A percentile compares a stretch with the other conserved stretches of the same genome.
phyloP scores from a whole-genome alignment of 1,139 yeast genomes.

The Saccharomycopsis hybrid region DNA sequence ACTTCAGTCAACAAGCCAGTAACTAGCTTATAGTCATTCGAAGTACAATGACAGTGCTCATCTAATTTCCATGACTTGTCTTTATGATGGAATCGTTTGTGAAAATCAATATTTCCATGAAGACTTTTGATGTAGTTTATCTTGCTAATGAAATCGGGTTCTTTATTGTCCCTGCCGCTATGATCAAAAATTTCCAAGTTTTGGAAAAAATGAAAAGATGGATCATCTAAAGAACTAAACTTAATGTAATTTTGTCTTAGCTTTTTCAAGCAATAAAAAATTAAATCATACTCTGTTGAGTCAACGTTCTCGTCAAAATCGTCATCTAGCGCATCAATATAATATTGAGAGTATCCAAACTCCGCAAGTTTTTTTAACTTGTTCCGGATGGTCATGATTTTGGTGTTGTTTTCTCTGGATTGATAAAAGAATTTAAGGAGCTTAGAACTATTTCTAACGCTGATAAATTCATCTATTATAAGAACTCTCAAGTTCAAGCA shows the following conservation, averaged over 20 bases:
- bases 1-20: constrained; percentile 7
- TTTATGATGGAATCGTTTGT: constrained; percentile 11
- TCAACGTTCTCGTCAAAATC: constrained; percentile 19
- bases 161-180: background rate
- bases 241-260: constrained; percentile 13
- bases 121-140: constrained; percentile 15
- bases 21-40: constrained; percentile 9
- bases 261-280: constrained; percentile 8
- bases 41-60: constrained; percentile 6
- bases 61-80: constrained; percentile 15
- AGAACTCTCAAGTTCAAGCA: constrained; percentile 10
- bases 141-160: background rate
- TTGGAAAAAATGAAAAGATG: constrained; percentile 15
- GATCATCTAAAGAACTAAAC: constrained; percentile 18
- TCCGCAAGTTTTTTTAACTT: no score
- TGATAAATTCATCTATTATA: constrained; percentile 17
- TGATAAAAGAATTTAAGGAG: constrained; percentile 10
- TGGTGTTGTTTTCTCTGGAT: background rate
- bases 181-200: no score
- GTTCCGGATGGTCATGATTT: background rate
- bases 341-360: constrained; percentile 16
- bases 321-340: constrained; percentile 17
- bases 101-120: constrained; percentile 9
- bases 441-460: constrained; percentile 10
- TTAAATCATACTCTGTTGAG: constrained; percentile 14